phyloP scores from a whole-genome alignment of 441 rosid genomes.

The Jatropha multifida region DNA sequence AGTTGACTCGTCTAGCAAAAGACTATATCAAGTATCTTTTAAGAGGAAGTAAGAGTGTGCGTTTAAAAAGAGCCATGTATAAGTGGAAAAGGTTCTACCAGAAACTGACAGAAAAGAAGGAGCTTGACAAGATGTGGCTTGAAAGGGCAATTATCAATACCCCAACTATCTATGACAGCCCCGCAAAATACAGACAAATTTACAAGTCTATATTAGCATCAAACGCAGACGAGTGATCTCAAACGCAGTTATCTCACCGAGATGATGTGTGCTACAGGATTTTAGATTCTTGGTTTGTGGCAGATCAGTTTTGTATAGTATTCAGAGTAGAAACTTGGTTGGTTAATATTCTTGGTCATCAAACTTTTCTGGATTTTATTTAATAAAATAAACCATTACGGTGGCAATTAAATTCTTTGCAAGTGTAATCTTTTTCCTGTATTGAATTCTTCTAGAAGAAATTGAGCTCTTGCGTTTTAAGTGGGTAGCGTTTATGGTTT shows the following conservation, averaged over 20 bases:
- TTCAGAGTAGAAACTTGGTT: neutral
- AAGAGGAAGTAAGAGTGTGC: conserved; percentile 52
- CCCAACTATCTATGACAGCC: conserved; percentile 59
- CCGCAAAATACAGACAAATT: conserved; percentile 48
- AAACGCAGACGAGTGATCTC: conserved; percentile 5
- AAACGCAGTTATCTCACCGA: neutral
- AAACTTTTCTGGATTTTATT: neutral
- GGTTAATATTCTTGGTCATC: neutral
- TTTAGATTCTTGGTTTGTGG: neutral
- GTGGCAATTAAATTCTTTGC: too few species aligned
- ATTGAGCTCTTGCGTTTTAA: too few species aligned
- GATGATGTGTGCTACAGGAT: neutral
- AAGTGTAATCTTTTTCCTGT: neutral
- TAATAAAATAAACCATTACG: neutral
- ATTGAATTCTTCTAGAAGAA: neutral
- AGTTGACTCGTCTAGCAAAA: conserved; percentile 50
- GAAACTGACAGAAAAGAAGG: conserved; percentile 33
- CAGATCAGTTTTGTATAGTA: conserved; percentile 11
- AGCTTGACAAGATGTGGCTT: conserved; percentile 49
- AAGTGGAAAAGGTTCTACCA: conserved; percentile 37
- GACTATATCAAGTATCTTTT: conserved; percentile 62
- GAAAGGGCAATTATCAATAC: conserved; percentile 58
- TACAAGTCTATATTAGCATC: conserved; percentile 23
- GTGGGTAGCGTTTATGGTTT: too few species aligned
- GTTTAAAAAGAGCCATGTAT: conserved; percentile 51